Base-by-base conservation (phyloP, 805 yeast genomes). In the Metschnikowia similis region DNA sequence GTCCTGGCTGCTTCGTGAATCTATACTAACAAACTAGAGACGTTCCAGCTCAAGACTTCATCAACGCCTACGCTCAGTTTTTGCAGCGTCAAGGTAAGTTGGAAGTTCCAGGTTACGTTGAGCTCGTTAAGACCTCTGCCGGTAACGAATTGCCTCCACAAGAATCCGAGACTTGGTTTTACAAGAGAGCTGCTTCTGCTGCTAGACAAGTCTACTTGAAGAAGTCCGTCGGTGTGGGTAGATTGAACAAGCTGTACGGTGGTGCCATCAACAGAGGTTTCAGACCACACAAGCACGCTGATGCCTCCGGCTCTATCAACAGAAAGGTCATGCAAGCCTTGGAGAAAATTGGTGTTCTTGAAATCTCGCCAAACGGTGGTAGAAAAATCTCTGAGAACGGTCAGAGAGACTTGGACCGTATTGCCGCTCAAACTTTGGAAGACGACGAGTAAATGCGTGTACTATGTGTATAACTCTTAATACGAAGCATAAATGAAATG, bases 381-480 rank as follows among this genome's bases (percentile, higher is more conserved):
- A 94, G 99, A 86, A 89, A 91, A 80, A 89, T 94, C 85, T 87
- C 97, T 61, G 97, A 89, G 76, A 88, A 90, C 81, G 99, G 99
- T 76, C 98, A 92, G 83, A 91, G 99, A 89, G 99, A 94, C 83
- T 87, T 94, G 82, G 99, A 94, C 83, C 97, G 99, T 86, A 92
- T 92, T 77, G 98, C 98, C 74, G 96, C 96, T 76, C 96, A 90
- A 82, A 89, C 96, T 75, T 84, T 88, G 77, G 96, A 90, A 81
- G 94, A 87, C 71, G 95, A 87, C 59, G 71, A 73, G 56, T 54
- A 56, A 54, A 48, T 52, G 54, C 52, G 49, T 51, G 47, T 39
- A 36, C 52, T 41, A 35, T 52, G 53, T 52, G 52, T 53, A 50
- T 55, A 55, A 48, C 56, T 55, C 51, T 52, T 55, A 55, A 55